Evolutionary conservation across 129 eudicot species (phyloP), one percentile per base, ranked within the genome.

Genomic region (carrot (Daucus carota)): DNA sequence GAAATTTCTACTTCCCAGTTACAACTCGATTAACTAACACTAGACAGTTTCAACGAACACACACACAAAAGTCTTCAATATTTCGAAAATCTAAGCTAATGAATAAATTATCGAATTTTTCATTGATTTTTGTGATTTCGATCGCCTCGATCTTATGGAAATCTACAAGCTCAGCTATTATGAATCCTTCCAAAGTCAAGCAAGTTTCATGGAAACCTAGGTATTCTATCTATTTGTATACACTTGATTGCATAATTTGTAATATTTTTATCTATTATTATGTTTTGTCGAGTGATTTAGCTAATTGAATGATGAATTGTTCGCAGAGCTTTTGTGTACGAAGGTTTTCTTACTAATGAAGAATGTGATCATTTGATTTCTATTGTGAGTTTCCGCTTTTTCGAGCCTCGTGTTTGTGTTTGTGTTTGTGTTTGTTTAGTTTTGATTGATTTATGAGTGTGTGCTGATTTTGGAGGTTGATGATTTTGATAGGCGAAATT

Each of bases 121-220:
- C 86, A 26, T 69, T 93, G 34, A 71, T 88, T 71, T 31, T 87
- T 52, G 70, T 91, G 47, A 33, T 89, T 68, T 76, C 73, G 48
- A 80, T 88, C 83, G 72, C 83, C 10, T 82, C 83, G 38, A 31
- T 83, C 62, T 33, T 76, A 41, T 29, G 79, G 13, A 76, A 71
- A 82, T 88, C 93, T 8, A 76, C 75, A 2, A 74, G 87, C 77
- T 78, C 89, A 47, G 76, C 88, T 43, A 85, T 89, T 80, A 31
- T 95, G 84, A 88, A 95, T 73, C 99, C 99, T 34, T 89, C 92
- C 59, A 95, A 92, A 87, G 96, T 88, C 84, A 88, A 86, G 74
- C 92, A 84, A 82, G 48, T 92, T 78, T 95, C 99, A 72, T 95
- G 92, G 96, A 88, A 86, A 80, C 99, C 99, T 36, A 94, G 98